Evolutionary conservation across 129 eudicot genomes (phyloP).

Genomic region (Kitagawia praeruptora): DNA sequence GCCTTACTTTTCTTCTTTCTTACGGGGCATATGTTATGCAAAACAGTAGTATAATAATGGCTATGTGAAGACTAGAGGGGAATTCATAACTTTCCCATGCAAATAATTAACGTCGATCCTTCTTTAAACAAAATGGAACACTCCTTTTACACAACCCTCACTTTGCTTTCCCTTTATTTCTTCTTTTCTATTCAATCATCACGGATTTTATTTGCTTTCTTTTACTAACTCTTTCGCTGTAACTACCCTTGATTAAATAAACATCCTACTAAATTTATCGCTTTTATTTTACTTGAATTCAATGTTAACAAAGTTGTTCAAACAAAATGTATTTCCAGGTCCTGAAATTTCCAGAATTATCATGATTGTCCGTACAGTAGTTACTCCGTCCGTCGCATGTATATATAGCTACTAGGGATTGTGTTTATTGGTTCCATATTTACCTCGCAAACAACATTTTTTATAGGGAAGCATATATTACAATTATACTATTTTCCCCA

Average conservation of each 20-base stretch:
- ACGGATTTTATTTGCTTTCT: background rate
- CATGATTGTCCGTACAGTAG: no score
- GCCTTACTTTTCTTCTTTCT: background rate
- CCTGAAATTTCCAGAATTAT: no score
- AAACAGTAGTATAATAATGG: background rate
- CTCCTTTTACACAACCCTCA: background rate
- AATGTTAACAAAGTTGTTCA: background rate
- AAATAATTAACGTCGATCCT: background rate
- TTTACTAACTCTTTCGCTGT: background rate
- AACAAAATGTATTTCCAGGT: background rate
- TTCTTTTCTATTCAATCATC: background rate
- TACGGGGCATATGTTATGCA: background rate
- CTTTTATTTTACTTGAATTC: background rate
- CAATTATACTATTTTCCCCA: no score
- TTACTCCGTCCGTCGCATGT: no score
- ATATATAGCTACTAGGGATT: no score
- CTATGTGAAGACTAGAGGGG: background rate
- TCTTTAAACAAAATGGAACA: background rate
- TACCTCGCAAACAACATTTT: no score
- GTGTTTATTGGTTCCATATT: no score
- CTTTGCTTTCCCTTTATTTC: background rate
- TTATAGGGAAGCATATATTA: no score
- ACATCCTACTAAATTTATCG: background rate
- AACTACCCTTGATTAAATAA: background rate
- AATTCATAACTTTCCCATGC: constrained; percentile 6